A percentile compares a stretch with the other conserved stretches of the same genome.
Conservation (phyloP, 2,329 filamentous ascomycete species). For the Aureobasidium pullulans region DNA sequence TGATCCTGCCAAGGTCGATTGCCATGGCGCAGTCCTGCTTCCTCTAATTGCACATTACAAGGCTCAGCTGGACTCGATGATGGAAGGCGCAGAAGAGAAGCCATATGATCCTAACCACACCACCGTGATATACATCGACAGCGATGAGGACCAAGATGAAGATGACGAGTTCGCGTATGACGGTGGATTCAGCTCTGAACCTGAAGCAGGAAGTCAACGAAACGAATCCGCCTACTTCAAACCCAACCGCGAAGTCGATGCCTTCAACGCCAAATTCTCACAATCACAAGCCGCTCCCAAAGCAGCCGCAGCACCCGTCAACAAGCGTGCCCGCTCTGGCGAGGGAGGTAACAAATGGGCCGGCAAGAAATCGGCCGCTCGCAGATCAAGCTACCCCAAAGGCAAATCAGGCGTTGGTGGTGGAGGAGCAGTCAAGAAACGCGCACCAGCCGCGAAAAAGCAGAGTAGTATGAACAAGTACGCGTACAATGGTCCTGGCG, state of each 20-base stretch:
- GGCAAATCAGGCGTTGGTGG: background rate
- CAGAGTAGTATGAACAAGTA: constrained; percentile 7
- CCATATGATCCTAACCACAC: constrained; percentile 42
- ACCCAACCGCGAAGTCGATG: constrained; percentile 19
- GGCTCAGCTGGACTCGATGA: constrained; percentile 33
- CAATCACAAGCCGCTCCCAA: constrained; percentile 12
- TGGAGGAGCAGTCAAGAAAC: constrained; percentile 15
- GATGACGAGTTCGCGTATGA: constrained; percentile 38
- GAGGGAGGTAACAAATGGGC: constrained; percentile 3
- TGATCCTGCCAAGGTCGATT: constrained; percentile 52
- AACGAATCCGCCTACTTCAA: constrained; percentile 21
- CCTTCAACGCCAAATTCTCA: constrained; percentile 23
- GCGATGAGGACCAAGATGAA: constrained; percentile 34
- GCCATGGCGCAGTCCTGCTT: constrained; percentile 55
- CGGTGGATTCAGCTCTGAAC: constrained; percentile 36
- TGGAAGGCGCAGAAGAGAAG: constrained; percentile 31
- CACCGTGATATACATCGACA: constrained; percentile 41
- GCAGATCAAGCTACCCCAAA: constrained; percentile 1
- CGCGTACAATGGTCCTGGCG: background rate
- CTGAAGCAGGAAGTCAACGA: constrained; percentile 30
- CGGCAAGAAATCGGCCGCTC: constrained; percentile 10
- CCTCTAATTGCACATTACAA: constrained; percentile 44
- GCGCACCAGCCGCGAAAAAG: background rate
- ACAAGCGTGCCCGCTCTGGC: background rate
- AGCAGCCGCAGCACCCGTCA: background rate